These are phyloP conservation scores for Clonostachys byssicola DNA, from an alignment of 2,329 filamentous ascomycete species.

Conservation along the genomic window DNA sequence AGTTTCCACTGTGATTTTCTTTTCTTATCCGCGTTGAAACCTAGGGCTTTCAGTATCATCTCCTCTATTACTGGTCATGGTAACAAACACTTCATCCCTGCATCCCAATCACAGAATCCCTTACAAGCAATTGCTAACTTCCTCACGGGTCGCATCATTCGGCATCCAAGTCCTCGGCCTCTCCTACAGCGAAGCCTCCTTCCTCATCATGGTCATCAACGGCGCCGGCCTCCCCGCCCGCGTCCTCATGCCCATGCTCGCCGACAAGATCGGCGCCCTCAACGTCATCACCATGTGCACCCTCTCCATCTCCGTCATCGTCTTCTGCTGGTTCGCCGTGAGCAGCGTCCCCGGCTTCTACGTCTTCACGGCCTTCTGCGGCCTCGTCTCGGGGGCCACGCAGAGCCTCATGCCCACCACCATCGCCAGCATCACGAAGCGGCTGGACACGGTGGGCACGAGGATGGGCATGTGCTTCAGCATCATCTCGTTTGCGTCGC, in stretches of 20 bases:
- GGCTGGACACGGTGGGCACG: conserved; percentile 30
- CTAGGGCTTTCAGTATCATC: no score
- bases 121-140: not conserved
- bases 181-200: conserved; percentile 15
- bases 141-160: conserved; percentile 29
- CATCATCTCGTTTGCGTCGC: conserved; percentile 26
- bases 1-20: conserved; percentile 1
- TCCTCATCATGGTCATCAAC: conserved; percentile 32
- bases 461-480: conserved; percentile 35
- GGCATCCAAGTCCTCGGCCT: conserved; percentile 20
- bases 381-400: conserved; percentile 22
- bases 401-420: conserved; percentile 33
- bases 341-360: conserved; percentile 23
- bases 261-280: conserved; percentile 26
- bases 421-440: conserved; percentile 29
- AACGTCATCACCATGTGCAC: conserved; percentile 31
- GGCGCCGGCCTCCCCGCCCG: conserved; percentile 32
- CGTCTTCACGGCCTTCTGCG: conserved; percentile 24
- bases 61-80: conserved; percentile 18
- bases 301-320: conserved; percentile 21
- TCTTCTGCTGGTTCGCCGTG: conserved; percentile 29
- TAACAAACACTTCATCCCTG: not conserved
- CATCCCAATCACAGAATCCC: not conserved
- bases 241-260: conserved; percentile 25
- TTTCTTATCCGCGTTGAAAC: no score